Evolutionary conservation across 2,329 filamentous ascomycete species (phyloP), one percentile per base, ranked within the genome.

Genomic region (Metarhizium rileyi): DNA sequence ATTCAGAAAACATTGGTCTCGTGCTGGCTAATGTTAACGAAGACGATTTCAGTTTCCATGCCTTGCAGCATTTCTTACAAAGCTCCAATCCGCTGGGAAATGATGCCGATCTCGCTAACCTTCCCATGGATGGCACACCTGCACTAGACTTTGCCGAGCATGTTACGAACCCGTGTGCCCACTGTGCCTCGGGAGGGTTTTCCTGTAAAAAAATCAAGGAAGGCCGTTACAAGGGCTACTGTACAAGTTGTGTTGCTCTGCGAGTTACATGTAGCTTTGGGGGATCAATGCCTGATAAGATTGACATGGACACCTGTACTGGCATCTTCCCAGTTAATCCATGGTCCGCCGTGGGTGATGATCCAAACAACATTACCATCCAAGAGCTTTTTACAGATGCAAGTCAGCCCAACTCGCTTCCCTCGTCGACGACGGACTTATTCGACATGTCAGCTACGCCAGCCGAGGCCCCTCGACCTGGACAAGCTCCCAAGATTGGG

Each of bases 231-330:
- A 77, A 73, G 63, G 77, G 77, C 52, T 81, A 77, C 55, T 83
- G 80, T 58, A 83, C 79, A 27, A 79, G 73, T 57, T 83, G 80
- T 57, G 77, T 83, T 43, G 79, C 80, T 14, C 66, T 83, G 30
- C 70, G 72, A n/a, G 68, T 74, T 55, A 70, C 74, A 35, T 83
- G 80, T 63, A 83, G 78, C 63, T 76, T 82, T 53, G 76, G 70
- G 22, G 55, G 62, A 26, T 58, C 63, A 33, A 60, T 62, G 38
- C 54, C 61, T 20, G 62, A 63, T 52, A 63, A 62, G 47, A 56
- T 68, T 40, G 62, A 66, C 44, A 59, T 66, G 3, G 64, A 57
- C 27, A 59, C 42, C 47, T 6, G 40, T 14, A 14, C 12, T 5
- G 57, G 59, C n/a, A 63, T 63, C n/a, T 73, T 76, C 28, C 68